Conservation (phyloP, 257 asterid species). For the Orobanche coerulescens region DNA sequence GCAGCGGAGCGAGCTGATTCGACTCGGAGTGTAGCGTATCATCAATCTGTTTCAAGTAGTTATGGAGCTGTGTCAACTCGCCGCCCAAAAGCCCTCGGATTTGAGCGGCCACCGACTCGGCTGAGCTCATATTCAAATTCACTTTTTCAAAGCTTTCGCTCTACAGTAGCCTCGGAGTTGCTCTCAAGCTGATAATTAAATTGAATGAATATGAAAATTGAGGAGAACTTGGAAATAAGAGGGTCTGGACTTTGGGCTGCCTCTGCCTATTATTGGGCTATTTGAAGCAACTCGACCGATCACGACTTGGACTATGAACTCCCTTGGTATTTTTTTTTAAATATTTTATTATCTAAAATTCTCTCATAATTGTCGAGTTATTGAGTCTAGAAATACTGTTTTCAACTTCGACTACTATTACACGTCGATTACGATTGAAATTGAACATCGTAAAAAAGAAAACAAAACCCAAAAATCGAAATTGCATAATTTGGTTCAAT, state of each 20-base stretch:
- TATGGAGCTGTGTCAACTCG: constrained; percentile 62
- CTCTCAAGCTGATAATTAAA: not conserved
- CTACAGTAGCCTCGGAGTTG: too few species aligned
- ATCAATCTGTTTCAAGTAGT: constrained; percentile 59
- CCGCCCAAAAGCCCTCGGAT: constrained; percentile 64
- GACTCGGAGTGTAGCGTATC: constrained; percentile 60
- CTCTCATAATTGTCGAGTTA: too few species aligned
- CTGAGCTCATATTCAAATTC: constrained; percentile 66
- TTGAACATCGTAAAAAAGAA: too few species aligned
- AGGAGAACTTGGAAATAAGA: not conserved
- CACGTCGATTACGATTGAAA: too few species aligned
- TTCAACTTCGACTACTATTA: too few species aligned
- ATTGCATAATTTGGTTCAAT: too few species aligned
- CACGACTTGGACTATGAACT: too few species aligned
- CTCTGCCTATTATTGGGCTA: not conserved
- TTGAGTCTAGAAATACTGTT: too few species aligned
- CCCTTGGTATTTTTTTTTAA: too few species aligned
- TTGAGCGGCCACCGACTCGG: constrained; percentile 70
- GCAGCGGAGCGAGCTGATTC: constrained; percentile 47
- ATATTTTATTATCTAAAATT: too few species aligned
- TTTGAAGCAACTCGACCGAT: too few species aligned
- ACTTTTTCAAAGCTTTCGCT: constrained; percentile 18
- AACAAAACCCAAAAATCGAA: too few species aligned
- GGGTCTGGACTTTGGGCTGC: not conserved
- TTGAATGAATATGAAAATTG: constrained; percentile 11